A percentile compares a stretch with the other conserved stretches of the same genome.
Evolutionary conservation across 2,329 filamentous ascomycete genomes (phyloP).

Genomic region (Fusarium sp.): DNA sequence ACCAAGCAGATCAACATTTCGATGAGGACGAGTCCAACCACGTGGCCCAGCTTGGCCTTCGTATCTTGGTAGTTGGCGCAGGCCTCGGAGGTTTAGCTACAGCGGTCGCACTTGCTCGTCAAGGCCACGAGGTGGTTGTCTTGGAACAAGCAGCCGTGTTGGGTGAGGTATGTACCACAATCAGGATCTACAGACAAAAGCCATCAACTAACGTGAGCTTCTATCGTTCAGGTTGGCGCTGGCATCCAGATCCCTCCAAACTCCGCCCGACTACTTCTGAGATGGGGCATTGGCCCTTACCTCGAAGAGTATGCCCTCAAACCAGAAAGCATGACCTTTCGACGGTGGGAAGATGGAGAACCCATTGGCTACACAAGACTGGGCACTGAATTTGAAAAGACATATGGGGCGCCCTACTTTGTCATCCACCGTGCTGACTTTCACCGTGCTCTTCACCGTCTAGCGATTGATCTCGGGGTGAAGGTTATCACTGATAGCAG

Average conservation of each 20-base stretch:
- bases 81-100: slow-evolving; percentile 1
- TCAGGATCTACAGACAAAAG: too few species aligned
- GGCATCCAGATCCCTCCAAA: slow-evolving; percentile 9
- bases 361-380: neutral
- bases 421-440: slow-evolving; percentile 4
- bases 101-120: neutral
- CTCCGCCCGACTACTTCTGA: neutral
- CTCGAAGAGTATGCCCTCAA: neutral
- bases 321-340: slow-evolving; percentile 7
- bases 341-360: neutral
- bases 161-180: neutral
- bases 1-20: neutral
- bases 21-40: neutral
- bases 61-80: neutral
- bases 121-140: neutral
- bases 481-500: neutral
- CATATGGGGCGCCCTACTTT: neutral
- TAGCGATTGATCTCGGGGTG: neutral
- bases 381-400: neutral
- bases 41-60: neutral
- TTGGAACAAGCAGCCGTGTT: neutral
- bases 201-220: accelerated
- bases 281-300: neutral
- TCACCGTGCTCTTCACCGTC: neutral
- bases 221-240: neutral